Conservation (phyloP, 169 alveolate genomes). For the Plasmodium gonderi region DNA sequence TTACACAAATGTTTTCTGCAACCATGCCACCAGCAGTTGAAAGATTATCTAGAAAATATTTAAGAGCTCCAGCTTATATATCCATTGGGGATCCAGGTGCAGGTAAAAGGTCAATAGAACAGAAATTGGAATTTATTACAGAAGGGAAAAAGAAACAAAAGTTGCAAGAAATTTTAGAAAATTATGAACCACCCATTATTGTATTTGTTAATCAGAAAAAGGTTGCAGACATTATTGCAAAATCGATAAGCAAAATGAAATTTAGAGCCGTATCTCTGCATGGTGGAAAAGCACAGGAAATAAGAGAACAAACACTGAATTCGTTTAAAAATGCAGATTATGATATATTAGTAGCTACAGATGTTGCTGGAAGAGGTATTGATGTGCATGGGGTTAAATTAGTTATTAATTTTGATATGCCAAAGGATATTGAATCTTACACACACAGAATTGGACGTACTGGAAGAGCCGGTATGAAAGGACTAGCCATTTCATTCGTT, state of each 20-base stretch:
- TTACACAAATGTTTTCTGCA: slow-evolving; percentile 96
- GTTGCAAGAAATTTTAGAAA: slow-evolving; percentile 78
- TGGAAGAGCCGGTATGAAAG: slow-evolving; percentile 98
- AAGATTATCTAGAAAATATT: slow-evolving; percentile 91
- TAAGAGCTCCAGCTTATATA: slow-evolving; percentile 91
- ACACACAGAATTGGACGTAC: slow-evolving; percentile 98
- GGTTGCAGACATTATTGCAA: slow-evolving; percentile 92
- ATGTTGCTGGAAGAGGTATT: slow-evolving; percentile 98
- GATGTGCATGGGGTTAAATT: slow-evolving; percentile 96
- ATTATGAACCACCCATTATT: slow-evolving; percentile 93
- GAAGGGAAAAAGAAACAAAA: slow-evolving; percentile 89
- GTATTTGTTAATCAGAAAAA: slow-evolving; percentile 95
- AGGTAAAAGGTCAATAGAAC: slow-evolving; percentile 94
- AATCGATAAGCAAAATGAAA: slow-evolving; percentile 85
- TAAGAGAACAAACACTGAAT: slow-evolving; percentile 93
- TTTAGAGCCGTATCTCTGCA: slow-evolving; percentile 88
- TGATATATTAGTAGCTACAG: slow-evolving; percentile 97
- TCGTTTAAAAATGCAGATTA: slow-evolving; percentile 91
- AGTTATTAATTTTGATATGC: slow-evolving; percentile 98
- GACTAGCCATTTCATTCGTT: slow-evolving; percentile 95
- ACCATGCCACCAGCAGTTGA: slow-evolving; percentile 97
- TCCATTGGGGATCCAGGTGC: slow-evolving; percentile 97
- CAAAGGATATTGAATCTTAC: slow-evolving; percentile 95
- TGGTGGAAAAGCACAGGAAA: slow-evolving; percentile 95
- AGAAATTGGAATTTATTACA: slow-evolving; percentile 90